Evolutionary conservation across 2,329 filamentous ascomycete genomes (phyloP), one percentile per base, ranked within the genome.

Genomic region (Tolypocladium sp.): DNA sequence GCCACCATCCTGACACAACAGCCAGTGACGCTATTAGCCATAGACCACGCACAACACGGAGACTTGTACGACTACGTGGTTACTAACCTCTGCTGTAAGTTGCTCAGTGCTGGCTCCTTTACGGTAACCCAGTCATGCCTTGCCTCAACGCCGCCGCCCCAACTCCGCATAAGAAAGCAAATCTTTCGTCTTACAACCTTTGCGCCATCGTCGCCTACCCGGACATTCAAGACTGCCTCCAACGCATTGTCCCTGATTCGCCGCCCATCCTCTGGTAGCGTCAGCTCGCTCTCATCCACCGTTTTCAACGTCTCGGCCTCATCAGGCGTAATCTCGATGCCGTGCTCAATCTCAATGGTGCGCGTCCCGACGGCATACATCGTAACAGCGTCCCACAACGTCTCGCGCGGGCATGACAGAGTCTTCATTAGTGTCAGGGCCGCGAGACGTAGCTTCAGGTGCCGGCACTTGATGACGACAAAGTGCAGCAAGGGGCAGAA

Each of bases 321-420:
- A 0, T 65, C 61, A 0, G 66, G 59, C 0, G 63, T 63, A 2
- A 75, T 57, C 5, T 65, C 58, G 17, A 73, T 61, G 5, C 63
- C 70, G 40, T 78, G 74, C 63, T 78, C 76, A 10, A 76, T 61
- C 60, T 77, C 74, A 8, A 78, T 65, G 0, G 73, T 63, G 1
- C 70, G 66, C 41, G 63, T 66, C 15, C 68, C 73, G 2, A 73
- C 58, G 2, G 66, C 65, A 55, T 71, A 67, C 63, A 77, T 65
- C 0, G 66, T 62, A 0, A 61, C 58, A 0, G 67, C 61, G 27
- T 77, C 71, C 74, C 74, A 78, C 0, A 77, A 57, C 1, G 68
- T 71, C 57, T 78, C 76, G 22, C 70, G 64, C 0, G 63, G 57
- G 0, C 68, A 67, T 0, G 71, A 69, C 1, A 76, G 62, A 0